A percentile compares a stretch with the other conserved stretches of the same genome.
Evolutionary conservation across 139 green algal species (phyloP).

Genomic region (Tetratostichococcus sp.): DNA sequence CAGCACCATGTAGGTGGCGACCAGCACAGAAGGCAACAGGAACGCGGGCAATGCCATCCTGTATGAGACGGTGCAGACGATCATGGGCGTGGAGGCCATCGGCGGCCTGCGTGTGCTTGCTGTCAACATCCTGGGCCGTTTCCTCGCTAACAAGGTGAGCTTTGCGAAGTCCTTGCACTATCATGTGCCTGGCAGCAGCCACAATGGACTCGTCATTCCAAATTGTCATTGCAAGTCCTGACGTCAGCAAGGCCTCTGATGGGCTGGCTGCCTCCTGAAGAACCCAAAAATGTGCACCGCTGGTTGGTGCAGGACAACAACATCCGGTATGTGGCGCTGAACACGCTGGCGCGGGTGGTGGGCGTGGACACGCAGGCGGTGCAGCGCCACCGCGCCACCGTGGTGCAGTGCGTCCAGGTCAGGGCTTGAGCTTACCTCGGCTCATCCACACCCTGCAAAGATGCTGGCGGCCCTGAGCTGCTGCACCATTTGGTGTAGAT

Average conservation of each 20-base stretch:
- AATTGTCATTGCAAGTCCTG: too few relatives aligned
- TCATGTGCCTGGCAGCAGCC: too few relatives aligned
- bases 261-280: too few relatives aligned
- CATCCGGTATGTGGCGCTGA: conserved; percentile 96
- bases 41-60: conserved; percentile 94
- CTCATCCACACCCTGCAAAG: too few relatives aligned
- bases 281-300: too few relatives aligned
- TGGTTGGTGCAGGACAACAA: conserved; percentile 76
- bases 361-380: conserved; percentile 86
- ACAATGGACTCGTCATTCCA: too few relatives aligned
- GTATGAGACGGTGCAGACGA: conserved; percentile 92
- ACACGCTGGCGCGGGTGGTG: conserved; percentile 86
- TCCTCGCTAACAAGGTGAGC: conserved; percentile 25
- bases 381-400: conserved; percentile 89
- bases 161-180: too few relatives aligned
- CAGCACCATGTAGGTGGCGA: too few relatives aligned
- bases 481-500: too few relatives aligned
- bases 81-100: conserved; percentile 91
- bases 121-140: conserved; percentile 95
- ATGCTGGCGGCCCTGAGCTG: too few relatives aligned
- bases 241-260: too few relatives aligned
- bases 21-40: conserved; percentile 77
- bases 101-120: conserved; percentile 91
- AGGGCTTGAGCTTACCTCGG: too few relatives aligned
- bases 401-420: conserved; percentile 95